These are phyloP conservation scores for Venturia oleaginea DNA, from an alignment of 2,329 filamentous ascomycete genomes.

Conservation along the genomic window DNA sequence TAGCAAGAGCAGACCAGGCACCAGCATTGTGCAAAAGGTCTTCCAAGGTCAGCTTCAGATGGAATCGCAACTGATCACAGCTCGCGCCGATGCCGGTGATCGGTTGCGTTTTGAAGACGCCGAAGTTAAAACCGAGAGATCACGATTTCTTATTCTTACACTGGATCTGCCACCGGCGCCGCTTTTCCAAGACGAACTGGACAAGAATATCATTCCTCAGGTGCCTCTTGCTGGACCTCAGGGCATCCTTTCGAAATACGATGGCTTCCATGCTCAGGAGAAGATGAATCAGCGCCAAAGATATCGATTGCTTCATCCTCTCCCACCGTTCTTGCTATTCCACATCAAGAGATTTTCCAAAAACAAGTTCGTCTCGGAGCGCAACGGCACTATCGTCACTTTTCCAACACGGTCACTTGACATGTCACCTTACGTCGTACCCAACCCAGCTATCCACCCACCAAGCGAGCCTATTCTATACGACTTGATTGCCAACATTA, in stretches of 20 bases:
- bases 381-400: slow-evolving; percentile 96
- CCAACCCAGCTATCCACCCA: slow-evolving; percentile 61
- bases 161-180: slow-evolving; percentile 86
- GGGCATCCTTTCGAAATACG: slow-evolving; percentile 80
- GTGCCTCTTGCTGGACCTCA: slow-evolving; percentile 59
- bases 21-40: slow-evolving; percentile 79
- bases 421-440: slow-evolving; percentile 84
- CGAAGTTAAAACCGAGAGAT: slow-evolving; percentile 67
- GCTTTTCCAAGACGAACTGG: slow-evolving; percentile 89
- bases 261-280: slow-evolving; percentile 79
- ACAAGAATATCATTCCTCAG: slow-evolving; percentile 93
- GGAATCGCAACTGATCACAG: slow-evolving; percentile 88
- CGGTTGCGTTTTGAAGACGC: slow-evolving; percentile 89
- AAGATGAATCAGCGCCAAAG: slow-evolving; percentile 80
- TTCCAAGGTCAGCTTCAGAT: slow-evolving; percentile 91
- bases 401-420: slow-evolving; percentile 82
- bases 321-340: slow-evolving; percentile 85
- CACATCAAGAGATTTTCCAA: slow-evolving; percentile 95
- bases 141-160: slow-evolving; percentile 83
- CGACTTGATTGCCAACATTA: slow-evolving; percentile 92
- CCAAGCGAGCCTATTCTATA: slow-evolving; percentile 80
- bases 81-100: slow-evolving; percentile 78
- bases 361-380: slow-evolving; percentile 93
- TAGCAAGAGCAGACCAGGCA: slow-evolving; percentile 73
- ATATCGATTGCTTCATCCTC: slow-evolving; percentile 79